A percentile compares a stretch with the other conserved stretches of the same genome.
Evolutionary conservation across 164 flowering plant genomes (phyloP).

Genomic region (Dillenia turbinata): DNA sequence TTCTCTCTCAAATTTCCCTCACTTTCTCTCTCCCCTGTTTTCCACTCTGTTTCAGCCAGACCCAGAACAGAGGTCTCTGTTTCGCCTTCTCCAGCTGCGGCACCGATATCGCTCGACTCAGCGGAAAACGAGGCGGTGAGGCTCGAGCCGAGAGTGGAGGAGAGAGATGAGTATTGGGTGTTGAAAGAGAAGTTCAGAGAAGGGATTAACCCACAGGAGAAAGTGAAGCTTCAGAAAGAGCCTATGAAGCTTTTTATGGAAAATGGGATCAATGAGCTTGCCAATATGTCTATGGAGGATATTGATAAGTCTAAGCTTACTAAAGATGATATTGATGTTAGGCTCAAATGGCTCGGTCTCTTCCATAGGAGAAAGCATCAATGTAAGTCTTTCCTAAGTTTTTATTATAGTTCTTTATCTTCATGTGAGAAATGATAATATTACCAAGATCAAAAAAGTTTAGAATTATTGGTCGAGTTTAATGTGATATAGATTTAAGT

Average conservation of each 20-base stretch:
- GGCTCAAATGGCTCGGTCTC: constrained; percentile 96
- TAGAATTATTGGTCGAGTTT: too few relatives aligned
- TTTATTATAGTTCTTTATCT: background rate
- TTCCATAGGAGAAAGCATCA: constrained; percentile 92
- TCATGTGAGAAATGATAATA: too few relatives aligned
- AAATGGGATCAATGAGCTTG: constrained; percentile 61
- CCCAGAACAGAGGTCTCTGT: constrained; percentile 16
- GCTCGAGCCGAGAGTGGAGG: constrained; percentile 88
- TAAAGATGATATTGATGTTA: constrained; percentile 81
- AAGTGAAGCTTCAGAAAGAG: constrained; percentile 78
- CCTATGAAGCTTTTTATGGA: constrained; percentile 83
- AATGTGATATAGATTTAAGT: too few relatives aligned
- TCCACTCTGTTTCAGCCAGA: constrained; percentile 1
- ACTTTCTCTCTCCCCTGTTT: constrained; percentile 3
- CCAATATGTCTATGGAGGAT: constrained; percentile 59
- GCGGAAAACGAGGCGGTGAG: constrained; percentile 30
- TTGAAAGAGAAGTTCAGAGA: constrained; percentile 80
- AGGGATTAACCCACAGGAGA: constrained; percentile 83
- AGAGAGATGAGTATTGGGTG: constrained; percentile 69
- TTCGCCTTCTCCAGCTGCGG: constrained; percentile 13
- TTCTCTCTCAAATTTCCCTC: constrained; percentile 29
- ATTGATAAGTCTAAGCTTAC: constrained; percentile 52
- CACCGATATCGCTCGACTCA: background rate
- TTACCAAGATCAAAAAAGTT: too few relatives aligned
- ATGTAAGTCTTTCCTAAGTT: constrained; percentile 38